These are phyloP conservation scores for Triticum urartu DNA, from an alignment of 176 grass and related monocot species.

Conservation along the genomic window DNA sequence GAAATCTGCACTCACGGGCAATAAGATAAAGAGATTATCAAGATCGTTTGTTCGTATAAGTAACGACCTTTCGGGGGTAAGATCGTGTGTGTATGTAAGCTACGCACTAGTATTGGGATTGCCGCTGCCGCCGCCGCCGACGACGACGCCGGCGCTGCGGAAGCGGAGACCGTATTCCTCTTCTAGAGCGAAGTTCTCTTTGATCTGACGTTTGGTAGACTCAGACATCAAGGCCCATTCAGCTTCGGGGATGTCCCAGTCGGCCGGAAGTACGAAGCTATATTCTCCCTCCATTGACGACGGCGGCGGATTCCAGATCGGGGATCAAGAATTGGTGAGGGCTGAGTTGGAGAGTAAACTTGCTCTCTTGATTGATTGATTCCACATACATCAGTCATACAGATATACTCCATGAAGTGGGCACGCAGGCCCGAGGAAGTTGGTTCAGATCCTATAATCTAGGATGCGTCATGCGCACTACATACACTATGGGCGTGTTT, in stretches of 20 bases:
- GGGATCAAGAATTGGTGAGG: neutral
- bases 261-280: neutral
- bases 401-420: too few relatives aligned
- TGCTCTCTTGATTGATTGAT: too few relatives aligned
- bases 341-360: too few relatives aligned
- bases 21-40: neutral
- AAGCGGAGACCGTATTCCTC: neutral
- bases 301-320: neutral
- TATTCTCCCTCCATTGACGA: neutral
- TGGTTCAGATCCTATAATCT: too few relatives aligned
- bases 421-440: too few relatives aligned
- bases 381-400: too few relatives aligned
- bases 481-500: too few relatives aligned
- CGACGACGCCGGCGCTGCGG: too few relatives aligned
- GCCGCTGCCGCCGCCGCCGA: too few relatives aligned
- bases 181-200: neutral
- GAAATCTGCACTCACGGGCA: neutral
- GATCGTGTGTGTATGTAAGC: neutral
- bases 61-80: too few relatives aligned
- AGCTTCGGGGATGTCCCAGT: neutral
- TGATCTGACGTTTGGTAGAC: neutral
- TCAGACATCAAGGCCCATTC: neutral
- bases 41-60: too few relatives aligned
- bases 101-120: neutral
- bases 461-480: too few relatives aligned